Conservation (phyloP, 1,284 basidiomycete genomes). For the Stereum hirsutum region DNA sequence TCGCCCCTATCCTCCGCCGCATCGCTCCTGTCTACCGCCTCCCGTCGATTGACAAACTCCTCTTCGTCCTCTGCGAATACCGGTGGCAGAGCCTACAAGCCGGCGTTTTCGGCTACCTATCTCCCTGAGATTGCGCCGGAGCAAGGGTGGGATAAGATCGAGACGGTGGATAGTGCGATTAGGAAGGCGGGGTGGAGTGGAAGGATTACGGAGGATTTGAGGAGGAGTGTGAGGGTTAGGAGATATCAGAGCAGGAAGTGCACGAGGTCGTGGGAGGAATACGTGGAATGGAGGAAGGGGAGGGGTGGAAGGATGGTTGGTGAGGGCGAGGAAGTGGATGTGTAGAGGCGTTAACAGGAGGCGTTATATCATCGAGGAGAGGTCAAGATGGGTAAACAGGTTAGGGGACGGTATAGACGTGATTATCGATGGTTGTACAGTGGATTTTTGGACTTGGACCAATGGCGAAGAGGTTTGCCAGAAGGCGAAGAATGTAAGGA, state of each 20-base stretch:
- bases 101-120: conserved; percentile 81
- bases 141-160: conserved; percentile 88
- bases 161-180: conserved; percentile 87
- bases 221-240: conserved; percentile 69
- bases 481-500: no score
- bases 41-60: no score
- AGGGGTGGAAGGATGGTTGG: conserved; percentile 28
- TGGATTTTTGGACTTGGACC: no score
- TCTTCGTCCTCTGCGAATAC: conserved; percentile 17
- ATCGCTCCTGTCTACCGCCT: conserved; percentile 35
- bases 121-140: conserved; percentile 90
- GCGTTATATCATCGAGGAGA: no score
- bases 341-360: no score
- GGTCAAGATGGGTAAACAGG: no score
- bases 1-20: conserved; percentile 62
- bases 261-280: conserved; percentile 70
- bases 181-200: conserved; percentile 89
- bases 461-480: no score
- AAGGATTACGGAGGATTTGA: conserved; percentile 73
- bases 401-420: no score
- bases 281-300: conserved; percentile 57
- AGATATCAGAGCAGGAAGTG: conserved; percentile 83
- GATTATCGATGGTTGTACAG: no score
- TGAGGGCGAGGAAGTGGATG: no score
- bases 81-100: no score